Percentiles rank a stretch among this genome's conserved stretches.
Evolutionary conservation across 208 protist genomes (phyloP).

Genomic region (Acanthamoeba culbertsoni): DNA sequence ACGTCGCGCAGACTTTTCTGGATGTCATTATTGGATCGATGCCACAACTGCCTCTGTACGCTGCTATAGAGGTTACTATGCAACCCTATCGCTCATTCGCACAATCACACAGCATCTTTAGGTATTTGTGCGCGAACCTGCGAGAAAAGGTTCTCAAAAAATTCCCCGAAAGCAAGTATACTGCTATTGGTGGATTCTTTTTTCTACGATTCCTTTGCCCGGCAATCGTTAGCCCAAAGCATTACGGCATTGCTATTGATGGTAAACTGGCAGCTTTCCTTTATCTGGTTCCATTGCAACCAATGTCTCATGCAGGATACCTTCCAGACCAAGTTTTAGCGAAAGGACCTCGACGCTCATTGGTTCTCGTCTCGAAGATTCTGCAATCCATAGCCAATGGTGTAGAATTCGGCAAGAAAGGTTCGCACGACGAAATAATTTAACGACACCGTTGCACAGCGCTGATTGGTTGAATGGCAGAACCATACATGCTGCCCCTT

Average conservation of each 20-base stretch:
- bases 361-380: slow-evolving; percentile 19
- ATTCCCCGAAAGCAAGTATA: slow-evolving; percentile 48
- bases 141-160: background rate
- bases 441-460: too few relatives aligned
- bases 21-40: background rate
- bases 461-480: background rate
- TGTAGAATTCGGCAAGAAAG: slow-evolving; percentile 38
- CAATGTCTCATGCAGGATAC: too few relatives aligned
- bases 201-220: slow-evolving; percentile 51
- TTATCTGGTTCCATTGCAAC: background rate
- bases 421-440: too few relatives aligned
- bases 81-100: background rate
- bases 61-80: too few relatives aligned
- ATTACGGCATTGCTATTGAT: background rate
- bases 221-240: background rate
- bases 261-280: background rate
- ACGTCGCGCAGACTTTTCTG: background rate
- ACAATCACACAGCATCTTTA: background rate
- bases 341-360: background rate
- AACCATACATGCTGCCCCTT: slow-evolving; percentile 40
- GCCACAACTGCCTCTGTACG: background rate
- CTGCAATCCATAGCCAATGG: slow-evolving; percentile 40
- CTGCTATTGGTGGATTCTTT: slow-evolving; percentile 20
- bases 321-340: too few relatives aligned
- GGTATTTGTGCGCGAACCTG: slow-evolving; percentile 2